Evolutionary conservation across 2,329 filamentous ascomycete species (phyloP), one percentile per base, ranked within the genome.

Genomic region (Penicillium sp.): DNA sequence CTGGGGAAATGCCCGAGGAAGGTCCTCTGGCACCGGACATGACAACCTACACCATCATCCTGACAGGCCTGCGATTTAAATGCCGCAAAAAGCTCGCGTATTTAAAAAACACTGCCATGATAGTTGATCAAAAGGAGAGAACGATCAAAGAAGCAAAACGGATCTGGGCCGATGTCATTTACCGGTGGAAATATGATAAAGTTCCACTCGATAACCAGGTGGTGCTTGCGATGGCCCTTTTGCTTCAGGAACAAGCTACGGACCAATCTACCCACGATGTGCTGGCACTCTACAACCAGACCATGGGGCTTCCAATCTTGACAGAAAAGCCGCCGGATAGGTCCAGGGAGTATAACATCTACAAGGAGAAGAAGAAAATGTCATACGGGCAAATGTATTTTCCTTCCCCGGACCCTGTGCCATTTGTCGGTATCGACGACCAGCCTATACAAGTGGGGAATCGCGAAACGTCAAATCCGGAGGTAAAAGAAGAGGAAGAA

Each of bases 101-200:
- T 14, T 50, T 63, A 1, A 59, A 66, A 8, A 38, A 62, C 14
- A 41, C 54, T 13, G 51, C 64, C 3, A 32, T 43, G 16, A 58
- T 64, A 13, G 35, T 54, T 14, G 48, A 51, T 9, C 57, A 52
- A 17, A 64, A 57, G 36, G 45, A 50, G 4, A 45, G 54, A 21
- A 74, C 75, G 2, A 70, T 94, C 16, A 65, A 76, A 14, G 82
- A 88, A 45, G 87, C 79, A 14, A 81, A 85, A 50, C 71, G 77
- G 6, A 72, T 97, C 13, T 98, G 93, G 93, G 74, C 80, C 29
- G 88, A 94, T 57, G 76, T 94, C 30, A 72, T 88, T 13, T 65
- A 72, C n/a, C 82, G 81, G 48, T 97, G 90, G 90, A 77, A 75
- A 38, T 73, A 76, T 37, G 88, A 84, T 19, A 72, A 80, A 36